A percentile compares a stretch with the other conserved stretches of the same genome.
Evolutionary conservation across 352 stramenopile genomes (phyloP).

Genomic region (Phytopythium montanum): DNA sequence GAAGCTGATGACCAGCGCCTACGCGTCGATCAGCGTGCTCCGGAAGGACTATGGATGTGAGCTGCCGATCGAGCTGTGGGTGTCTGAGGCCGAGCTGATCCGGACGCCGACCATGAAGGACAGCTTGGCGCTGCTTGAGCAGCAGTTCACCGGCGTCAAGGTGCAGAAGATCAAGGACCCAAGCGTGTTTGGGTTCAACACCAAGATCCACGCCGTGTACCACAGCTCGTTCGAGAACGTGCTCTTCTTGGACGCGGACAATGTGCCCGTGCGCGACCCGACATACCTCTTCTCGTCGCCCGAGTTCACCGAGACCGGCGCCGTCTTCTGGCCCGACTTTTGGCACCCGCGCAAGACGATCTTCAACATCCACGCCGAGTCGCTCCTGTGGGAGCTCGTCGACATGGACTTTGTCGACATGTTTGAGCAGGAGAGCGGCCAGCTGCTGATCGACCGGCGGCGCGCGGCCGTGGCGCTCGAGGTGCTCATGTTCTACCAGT

Average conservation of each 20-base stretch:
- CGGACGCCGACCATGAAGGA: conserved; percentile 28
- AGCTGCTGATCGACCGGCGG: conserved; percentile 61
- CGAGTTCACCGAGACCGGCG: conserved; percentile 37
- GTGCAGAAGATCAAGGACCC: conserved; percentile 50
- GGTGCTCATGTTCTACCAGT: conserved; percentile 59
- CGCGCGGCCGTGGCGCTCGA: conserved; percentile 35
- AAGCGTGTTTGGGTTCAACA: conserved; percentile 44
- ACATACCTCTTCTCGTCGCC: conserved; percentile 55
- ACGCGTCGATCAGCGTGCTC: conserved; percentile 51
- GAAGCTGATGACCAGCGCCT: conserved; percentile 65
- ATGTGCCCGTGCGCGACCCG: conserved; percentile 56
- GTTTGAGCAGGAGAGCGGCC: conserved; percentile 78
- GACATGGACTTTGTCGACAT: conserved; percentile 62
- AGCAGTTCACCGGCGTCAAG: conserved; percentile 28
- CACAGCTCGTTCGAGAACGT: conserved; percentile 65
- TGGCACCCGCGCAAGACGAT: conserved; percentile 70
- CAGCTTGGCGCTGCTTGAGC: conserved; percentile 22
- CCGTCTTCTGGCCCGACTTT: conserved; percentile 79
- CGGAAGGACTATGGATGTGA: conserved; percentile 38
- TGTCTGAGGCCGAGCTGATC: conserved; percentile 38
- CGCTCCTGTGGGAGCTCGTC: conserved; percentile 62
- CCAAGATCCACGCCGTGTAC: conserved; percentile 68
- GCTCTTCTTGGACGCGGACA: conserved; percentile 74
- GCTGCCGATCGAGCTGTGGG: conserved; percentile 74
- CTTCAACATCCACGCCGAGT: conserved; percentile 61